Conservation (phyloP, 805 yeast genomes). For the Wickerhamomyces sydowiorum region DNA sequence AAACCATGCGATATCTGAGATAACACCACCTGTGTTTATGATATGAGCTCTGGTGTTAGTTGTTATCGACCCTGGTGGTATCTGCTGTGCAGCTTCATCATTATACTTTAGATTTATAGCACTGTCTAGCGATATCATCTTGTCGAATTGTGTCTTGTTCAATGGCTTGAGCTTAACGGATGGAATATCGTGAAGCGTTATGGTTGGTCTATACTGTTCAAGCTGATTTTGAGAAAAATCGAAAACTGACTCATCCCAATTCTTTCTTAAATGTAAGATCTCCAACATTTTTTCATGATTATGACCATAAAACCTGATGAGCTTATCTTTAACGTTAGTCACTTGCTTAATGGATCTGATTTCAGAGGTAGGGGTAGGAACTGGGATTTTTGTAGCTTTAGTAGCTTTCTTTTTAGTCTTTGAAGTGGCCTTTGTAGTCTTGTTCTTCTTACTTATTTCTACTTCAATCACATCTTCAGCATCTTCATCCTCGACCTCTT, state of each 20-base stretch:
- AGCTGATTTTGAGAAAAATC: slow-evolving; percentile 31
- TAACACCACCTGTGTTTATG: slow-evolving; percentile 44
- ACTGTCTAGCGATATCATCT: slow-evolving; percentile 18
- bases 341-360: slow-evolving; percentile 22
- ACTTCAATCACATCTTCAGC: slow-evolving; percentile 1
- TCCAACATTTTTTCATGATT: slow-evolving; percentile 37
- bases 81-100: slow-evolving; percentile 5
- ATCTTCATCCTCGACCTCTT: slow-evolving; percentile 7
- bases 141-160: slow-evolving; percentile 17
- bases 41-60: slow-evolving; percentile 31
- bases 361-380: slow-evolving; percentile 14
- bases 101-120: slow-evolving; percentile 16
- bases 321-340: slow-evolving; percentile 36
- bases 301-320: slow-evolving; percentile 43
- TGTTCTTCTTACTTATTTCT: slow-evolving; percentile 1
- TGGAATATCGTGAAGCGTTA: slow-evolving; percentile 3
- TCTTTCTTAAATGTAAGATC: slow-evolving; percentile 38
- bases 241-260: slow-evolving; percentile 46
- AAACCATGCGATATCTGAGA: slow-evolving; percentile 52
- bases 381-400: slow-evolving; percentile 1
- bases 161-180: slow-evolving; percentile 13
- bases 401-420: slow-evolving; percentile 1
- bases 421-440: slow-evolving; percentile 2
- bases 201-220: slow-evolving; percentile 9
- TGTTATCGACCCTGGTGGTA: slow-evolving; percentile 12